phyloP scores from a whole-genome alignment of 108 stramenopile species.

The Fistulifera solaris region DNA sequence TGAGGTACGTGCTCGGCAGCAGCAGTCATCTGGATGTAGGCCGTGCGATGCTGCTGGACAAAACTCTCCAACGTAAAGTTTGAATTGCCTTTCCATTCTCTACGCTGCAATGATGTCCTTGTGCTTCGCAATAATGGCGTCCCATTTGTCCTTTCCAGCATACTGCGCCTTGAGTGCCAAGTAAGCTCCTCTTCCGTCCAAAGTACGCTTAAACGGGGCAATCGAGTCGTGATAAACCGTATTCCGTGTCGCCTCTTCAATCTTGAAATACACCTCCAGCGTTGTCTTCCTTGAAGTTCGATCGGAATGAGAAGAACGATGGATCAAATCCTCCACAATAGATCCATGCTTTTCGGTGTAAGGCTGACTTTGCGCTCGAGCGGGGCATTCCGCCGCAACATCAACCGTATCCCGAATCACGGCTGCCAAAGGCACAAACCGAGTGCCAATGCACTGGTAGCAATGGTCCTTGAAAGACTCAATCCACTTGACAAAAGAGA shows the following conservation, averaged over 20 bases:
- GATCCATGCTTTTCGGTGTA: constrained; percentile 8
- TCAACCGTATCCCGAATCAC: neutral
- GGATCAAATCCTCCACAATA: constrained; percentile 16
- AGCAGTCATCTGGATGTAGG: too few species aligned
- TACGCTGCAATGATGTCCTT: too few species aligned
- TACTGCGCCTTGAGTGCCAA: constrained; percentile 14
- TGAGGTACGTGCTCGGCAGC: too few species aligned
- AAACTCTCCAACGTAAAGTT: too few species aligned
- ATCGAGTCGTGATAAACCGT: constrained; percentile 12
- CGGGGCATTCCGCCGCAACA: too few species aligned
- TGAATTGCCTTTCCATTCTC: too few species aligned
- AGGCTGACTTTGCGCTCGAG: neutral
- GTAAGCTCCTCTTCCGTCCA: constrained; percentile 18
- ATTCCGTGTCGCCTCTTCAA: constrained; percentile 15
- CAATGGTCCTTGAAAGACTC: too few species aligned
- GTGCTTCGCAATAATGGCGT: neutral
- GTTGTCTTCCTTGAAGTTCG: constrained; percentile 10
- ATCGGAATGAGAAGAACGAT: constrained; percentile 12
- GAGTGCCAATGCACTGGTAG: too few species aligned
- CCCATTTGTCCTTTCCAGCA: constrained; percentile 27
- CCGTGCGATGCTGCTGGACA: too few species aligned
- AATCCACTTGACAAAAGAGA: too few species aligned
- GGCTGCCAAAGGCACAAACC: neutral
- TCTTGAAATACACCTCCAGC: constrained; percentile 4
- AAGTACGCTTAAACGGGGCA: constrained; percentile 14